Base-by-base conservation (phyloP, 1,139 yeast genomes). In the Zygosaccharomyces pseudobailii region DNA sequence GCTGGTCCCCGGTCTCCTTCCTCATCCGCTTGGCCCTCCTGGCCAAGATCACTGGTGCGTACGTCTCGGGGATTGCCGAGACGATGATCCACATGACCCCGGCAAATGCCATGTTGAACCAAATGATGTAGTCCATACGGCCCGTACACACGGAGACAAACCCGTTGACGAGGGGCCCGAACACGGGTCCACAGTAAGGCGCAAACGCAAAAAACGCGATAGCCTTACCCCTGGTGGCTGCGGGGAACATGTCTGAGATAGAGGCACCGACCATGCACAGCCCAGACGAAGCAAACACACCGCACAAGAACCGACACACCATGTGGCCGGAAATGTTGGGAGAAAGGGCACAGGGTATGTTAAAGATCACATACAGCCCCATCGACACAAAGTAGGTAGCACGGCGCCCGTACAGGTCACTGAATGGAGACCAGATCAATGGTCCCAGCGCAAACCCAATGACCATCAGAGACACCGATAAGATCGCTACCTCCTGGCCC, bases 91-190 rank as follows among this genome's bases (percentile, higher is more conserved):
- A 84, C 79, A 84, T 81, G 1, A 79, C 78, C 51, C 96, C 96
- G 2, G 92, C 87, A 67, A 88, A 87, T 2, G 92, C 96, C 87
- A 88, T 80, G 61, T 88, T 88, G 50, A 87, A 90, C 96, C 96
- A 88, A 54, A 85, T 78, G 63, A 88, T 78, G 39, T 87, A 67
- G 42, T 84, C 89, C 59, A 80, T 75, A 58, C 89, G 74, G 13
- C 75, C 76, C 24, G 92, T 75, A 51, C 82, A 78, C 39, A 84
- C 82, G 51, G 83, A 76, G 60, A 88, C 83, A 70, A 88, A 88
- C 32, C 96, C 96, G 62, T 87, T 85, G 37, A 87, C 88, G 46
- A 89, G 70, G n/a, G 95, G 96, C 32, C 96, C 96, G 45, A 88
- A 69, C 32, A 87, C 95, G 0, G 97, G 96, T 42, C 96, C 96